Evolutionary conservation across 495 filamentous ascomycete species (phyloP).

Genomic region (Terfezia claveryi): DNA sequence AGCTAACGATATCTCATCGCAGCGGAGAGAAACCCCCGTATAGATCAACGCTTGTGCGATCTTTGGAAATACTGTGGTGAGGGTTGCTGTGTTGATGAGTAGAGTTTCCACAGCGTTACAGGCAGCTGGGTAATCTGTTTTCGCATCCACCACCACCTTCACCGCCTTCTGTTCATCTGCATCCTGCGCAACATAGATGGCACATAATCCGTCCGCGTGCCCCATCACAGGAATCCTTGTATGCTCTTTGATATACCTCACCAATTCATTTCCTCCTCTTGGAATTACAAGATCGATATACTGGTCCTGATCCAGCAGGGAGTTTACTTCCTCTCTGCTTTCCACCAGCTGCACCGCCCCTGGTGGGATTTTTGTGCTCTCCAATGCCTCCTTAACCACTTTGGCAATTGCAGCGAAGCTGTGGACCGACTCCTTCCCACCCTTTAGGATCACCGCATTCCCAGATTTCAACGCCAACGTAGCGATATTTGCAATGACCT

Average conservation of each 20-base stretch:
- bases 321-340: slow-evolving; percentile 67
- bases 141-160: slow-evolving; percentile 72
- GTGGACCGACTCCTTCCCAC: slow-evolving; percentile 84
- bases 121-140: slow-evolving; percentile 84
- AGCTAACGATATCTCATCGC: slow-evolving; percentile 44
- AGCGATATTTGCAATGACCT: slow-evolving; percentile 97
- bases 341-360: slow-evolving; percentile 78
- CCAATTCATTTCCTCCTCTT: slow-evolving; percentile 78
- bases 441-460: slow-evolving; percentile 93
- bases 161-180: slow-evolving; percentile 49
- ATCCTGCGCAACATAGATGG: slow-evolving; percentile 64
- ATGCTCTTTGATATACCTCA: slow-evolving; percentile 66
- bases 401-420: slow-evolving; percentile 77
- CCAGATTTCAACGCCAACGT: slow-evolving; percentile 94
- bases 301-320: slow-evolving; percentile 59
- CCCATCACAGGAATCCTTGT: slow-evolving; percentile 92
- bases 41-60: slow-evolving; percentile 48
- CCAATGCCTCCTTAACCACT: slow-evolving; percentile 61
- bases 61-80: slow-evolving; percentile 42
- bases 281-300: slow-evolving; percentile 92
- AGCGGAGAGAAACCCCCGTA: slow-evolving; percentile 66
- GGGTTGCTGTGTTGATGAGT: slow-evolving; percentile 54
- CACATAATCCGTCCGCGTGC: slow-evolving; percentile 87
- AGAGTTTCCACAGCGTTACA: slow-evolving; percentile 87
- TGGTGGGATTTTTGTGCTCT: slow-evolving; percentile 55